Evolutionary conservation across 2,329 filamentous ascomycete genomes (phyloP).

Genomic region (Phyllosticta citriasiana): DNA sequence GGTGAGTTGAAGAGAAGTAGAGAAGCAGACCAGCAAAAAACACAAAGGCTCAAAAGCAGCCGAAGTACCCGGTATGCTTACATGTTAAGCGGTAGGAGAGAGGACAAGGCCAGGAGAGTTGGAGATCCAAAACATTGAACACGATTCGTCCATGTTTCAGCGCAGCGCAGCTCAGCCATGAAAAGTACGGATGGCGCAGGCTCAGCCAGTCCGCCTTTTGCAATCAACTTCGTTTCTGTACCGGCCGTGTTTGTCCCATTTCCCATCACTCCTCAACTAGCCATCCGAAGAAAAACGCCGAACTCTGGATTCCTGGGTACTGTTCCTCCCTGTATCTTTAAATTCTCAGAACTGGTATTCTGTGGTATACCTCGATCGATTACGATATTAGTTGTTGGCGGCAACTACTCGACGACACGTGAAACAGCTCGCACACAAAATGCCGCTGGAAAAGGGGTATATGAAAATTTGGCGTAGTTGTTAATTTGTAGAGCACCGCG

Average conservation of each 20-base stretch:
- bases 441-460: background rate
- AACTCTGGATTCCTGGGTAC: background rate
- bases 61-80: background rate
- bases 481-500: background rate
- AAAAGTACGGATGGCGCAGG: slow-evolving; percentile 11
- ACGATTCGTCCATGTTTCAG: slow-evolving; percentile 6
- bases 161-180: slow-evolving; percentile 9
- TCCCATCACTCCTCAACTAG: background rate
- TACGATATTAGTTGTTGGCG: background rate
- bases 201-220: slow-evolving; percentile 10
- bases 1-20: background rate
- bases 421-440: background rate
- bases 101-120: background rate
- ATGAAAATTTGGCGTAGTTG: background rate
- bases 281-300: slow-evolving; percentile 10
- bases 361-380: background rate
- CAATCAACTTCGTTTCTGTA: slow-evolving; percentile 9
- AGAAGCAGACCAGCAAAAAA: slow-evolving; percentile 2
- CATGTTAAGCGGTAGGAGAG: background rate
- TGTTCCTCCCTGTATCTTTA: background rate
- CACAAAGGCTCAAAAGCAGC: slow-evolving; percentile 1
- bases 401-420: background rate
- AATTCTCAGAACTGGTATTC: background rate
- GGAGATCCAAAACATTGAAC: background rate
- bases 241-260: slow-evolving; percentile 6